Evolutionary conservation across 2,329 filamentous ascomycete genomes (phyloP).

Genomic region (Trichothecium roseum): DNA sequence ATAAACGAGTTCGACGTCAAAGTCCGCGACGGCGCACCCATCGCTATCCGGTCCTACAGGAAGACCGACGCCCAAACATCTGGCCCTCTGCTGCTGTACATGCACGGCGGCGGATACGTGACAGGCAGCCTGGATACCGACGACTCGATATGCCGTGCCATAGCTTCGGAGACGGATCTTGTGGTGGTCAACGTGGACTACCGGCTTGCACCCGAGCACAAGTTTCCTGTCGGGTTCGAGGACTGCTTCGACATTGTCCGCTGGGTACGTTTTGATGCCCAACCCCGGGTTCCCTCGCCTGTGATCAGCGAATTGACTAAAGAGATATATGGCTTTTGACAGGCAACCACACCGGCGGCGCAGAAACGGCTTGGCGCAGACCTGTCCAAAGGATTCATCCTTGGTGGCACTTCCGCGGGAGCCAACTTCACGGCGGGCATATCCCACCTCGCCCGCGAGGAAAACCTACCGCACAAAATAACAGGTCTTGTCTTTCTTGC

Average conservation of each 20-base stretch:
- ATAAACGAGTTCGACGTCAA: slow-evolving; percentile 13
- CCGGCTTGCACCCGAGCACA: slow-evolving; percentile 4
- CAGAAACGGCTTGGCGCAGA: too few relatives aligned
- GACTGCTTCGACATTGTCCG: slow-evolving; percentile 5
- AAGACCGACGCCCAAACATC: too few relatives aligned
- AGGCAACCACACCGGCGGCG: too few relatives aligned
- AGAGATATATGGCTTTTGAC: too few relatives aligned
- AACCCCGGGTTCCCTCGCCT: too few relatives aligned
- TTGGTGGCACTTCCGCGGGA: slow-evolving; percentile 39
- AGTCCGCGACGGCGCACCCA: slow-evolving; percentile 9
- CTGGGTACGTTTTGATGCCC: too few relatives aligned
- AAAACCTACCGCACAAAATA: slow-evolving; percentile 25
- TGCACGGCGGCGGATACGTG: too few relatives aligned
- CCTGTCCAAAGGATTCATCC: slow-evolving; percentile 32
- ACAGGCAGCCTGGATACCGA: slow-evolving; percentile 1
- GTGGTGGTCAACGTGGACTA: slow-evolving; percentile 35
- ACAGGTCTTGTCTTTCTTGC: slow-evolving; percentile 36
- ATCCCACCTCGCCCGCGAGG: slow-evolving; percentile 26
- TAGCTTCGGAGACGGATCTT: slow-evolving; percentile 57
- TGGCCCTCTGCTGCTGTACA: too few relatives aligned
- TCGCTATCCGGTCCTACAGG: slow-evolving; percentile 13
- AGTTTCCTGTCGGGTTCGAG: slow-evolving; percentile 2
- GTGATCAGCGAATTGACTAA: too few relatives aligned
- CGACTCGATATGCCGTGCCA: slow-evolving; percentile 39
- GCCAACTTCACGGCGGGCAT: slow-evolving; percentile 39